Evolutionary conservation across 352 stramenopile species (phyloP), one percentile per base, ranked within the genome.

Genomic region (Elongisporangium undulatum): DNA sequence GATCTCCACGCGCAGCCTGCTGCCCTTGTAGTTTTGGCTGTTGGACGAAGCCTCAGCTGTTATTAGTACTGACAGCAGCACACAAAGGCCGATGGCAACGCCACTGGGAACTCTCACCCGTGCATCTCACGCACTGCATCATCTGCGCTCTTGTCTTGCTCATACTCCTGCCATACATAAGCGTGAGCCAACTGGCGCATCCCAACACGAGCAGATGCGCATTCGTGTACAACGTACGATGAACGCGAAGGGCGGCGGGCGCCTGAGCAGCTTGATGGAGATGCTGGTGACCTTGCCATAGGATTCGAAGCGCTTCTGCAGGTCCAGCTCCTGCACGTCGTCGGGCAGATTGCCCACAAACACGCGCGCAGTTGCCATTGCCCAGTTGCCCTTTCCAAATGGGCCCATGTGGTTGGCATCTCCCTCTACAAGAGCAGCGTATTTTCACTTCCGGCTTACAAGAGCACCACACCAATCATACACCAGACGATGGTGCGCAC

Each of bases 301-400:
- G 59, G 67, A 68, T 58, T 72, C 63, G 53, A 93, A 90, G 23
- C 75, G 61, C 21, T 80, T 64, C 34, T 82, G 73, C 49, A 90
- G 66, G 2, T 90, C 77, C 41, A 61, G 69, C 64, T 91, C 79
- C 22, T 68, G 71, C 55, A 90, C 67, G 50, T 75, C 61, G 1
- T 75, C 61, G 54, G 84, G 79, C 58, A 93, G 52, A 58, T 89
- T 88, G 17, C 82, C 81, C 24, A 90, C 79, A 55, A 75, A 84
- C 55, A 84, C 69, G 20, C 75, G 75, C 50, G 63, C 64, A 71
- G 81, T 83, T 8, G 7, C 9, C 6, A 19, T 59, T 59, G 12
- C 17, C 13, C 38, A 19, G 29, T 59, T 59, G 21, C 39, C 38
- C 10, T 26, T 21, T 26, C 12, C 4, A 23, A n/a, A n/a, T n/a